Evolutionary conservation across 108 stramenopile species (phyloP).

Genomic region (Discostella stelligeroides): DNA sequence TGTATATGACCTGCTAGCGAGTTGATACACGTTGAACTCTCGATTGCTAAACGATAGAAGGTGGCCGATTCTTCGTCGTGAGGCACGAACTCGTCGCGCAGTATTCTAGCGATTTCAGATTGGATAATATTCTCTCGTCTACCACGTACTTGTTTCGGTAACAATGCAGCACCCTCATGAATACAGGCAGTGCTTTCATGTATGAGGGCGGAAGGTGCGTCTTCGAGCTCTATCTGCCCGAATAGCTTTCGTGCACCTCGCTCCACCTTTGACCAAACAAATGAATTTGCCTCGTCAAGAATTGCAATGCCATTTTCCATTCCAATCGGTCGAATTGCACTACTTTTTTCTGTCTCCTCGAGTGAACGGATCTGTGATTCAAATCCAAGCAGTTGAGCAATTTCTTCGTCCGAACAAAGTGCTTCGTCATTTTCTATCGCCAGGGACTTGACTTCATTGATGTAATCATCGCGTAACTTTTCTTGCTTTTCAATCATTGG

Average conservation of each 20-base stretch:
- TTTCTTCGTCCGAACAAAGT: constrained; percentile 33
- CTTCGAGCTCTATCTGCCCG: constrained; percentile 2
- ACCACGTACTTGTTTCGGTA: constrained; percentile 20
- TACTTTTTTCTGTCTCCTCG: background rate
- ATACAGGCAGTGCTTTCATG: background rate
- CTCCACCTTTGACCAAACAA: constrained; percentile 30
- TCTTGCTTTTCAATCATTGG: constrained; percentile 57
- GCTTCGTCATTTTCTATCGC: constrained; percentile 18
- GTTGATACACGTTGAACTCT: background rate
- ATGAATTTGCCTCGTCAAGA: constrained; percentile 20
- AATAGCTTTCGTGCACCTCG: constrained; percentile 22
- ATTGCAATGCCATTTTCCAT: constrained; percentile 5
- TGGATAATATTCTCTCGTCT: constrained; percentile 26
- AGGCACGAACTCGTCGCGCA: constrained; percentile 32
- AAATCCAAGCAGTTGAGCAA: constrained; percentile 45
- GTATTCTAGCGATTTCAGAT: constrained; percentile 18
- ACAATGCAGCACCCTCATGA: constrained; percentile 10
- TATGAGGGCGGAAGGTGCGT: background rate
- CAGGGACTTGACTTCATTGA: background rate
- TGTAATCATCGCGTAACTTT: constrained; percentile 8
- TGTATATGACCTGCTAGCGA: constrained; percentile 44
- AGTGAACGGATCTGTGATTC: background rate
- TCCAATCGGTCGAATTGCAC: background rate
- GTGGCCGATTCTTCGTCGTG: constrained; percentile 9
- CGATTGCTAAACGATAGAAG: constrained; percentile 3